phyloP scores from a whole-genome alignment of 2,329 filamentous ascomycete species.

The Exophiala spinifera region DNA sequence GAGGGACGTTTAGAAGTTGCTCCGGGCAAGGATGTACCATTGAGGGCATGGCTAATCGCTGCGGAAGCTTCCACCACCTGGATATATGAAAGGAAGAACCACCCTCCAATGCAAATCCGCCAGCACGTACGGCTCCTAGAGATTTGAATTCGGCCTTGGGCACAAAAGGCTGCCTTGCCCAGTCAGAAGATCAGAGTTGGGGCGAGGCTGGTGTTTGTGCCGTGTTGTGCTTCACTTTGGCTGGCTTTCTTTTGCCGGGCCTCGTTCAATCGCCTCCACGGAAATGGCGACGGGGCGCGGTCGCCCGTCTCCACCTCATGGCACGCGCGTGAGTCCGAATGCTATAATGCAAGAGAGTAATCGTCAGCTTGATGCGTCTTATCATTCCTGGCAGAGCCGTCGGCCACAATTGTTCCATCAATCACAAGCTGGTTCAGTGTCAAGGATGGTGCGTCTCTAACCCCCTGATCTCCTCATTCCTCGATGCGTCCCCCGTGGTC shows the following conservation, averaged over 20 bases:
- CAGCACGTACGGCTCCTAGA: conserved; percentile 11
- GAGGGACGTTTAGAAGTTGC: not conserved
- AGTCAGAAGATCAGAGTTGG: not conserved
- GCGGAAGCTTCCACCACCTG: not conserved
- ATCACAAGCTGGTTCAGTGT: conserved; percentile 10
- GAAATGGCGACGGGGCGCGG: conserved; percentile 17
- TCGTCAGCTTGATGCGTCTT: conserved; percentile 18
- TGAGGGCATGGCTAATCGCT: not conserved
- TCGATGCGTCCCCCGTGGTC: too few species aligned
- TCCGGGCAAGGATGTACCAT: conserved; percentile 19
- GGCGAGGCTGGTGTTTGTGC: too few species aligned
- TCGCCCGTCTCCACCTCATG: conserved; percentile 2
- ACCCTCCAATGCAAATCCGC: conserved; percentile 18
- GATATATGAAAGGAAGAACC: conserved; percentile 14
- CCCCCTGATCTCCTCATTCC: not conserved
- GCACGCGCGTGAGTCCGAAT: not conserved
- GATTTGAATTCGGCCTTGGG: conserved; percentile 25
- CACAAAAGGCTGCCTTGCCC: conserved; percentile 10
- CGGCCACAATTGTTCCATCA: conserved; percentile 23
- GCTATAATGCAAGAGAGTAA: conserved; percentile 7
- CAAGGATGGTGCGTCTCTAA: conserved; percentile 19
- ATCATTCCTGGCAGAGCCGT: conserved; percentile 23
- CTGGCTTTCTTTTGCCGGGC: not conserved
- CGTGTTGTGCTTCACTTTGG: not conserved
- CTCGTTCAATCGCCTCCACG: not conserved